These are phyloP conservation scores for Nigrospora osmanthi DNA, from an alignment of 2,329 filamentous ascomycete genomes.

Conservation along the genomic window DNA sequence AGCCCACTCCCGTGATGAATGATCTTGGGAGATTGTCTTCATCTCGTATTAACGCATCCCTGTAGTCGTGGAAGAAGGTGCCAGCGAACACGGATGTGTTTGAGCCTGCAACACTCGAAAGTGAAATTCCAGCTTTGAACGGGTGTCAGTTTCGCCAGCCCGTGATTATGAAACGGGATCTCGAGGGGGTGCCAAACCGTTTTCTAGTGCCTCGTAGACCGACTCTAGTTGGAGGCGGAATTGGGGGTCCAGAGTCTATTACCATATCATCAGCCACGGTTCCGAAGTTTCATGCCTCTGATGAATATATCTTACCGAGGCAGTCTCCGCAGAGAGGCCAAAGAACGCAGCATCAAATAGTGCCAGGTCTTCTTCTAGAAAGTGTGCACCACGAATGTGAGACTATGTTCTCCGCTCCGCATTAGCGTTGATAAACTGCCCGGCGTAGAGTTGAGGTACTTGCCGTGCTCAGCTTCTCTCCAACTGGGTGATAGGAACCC, in stretches of 20 bases:
- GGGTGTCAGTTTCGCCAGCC: too few species aligned
- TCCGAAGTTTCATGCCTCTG: too few species aligned
- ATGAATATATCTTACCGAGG: slow-evolving; percentile 7
- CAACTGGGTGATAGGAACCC: slow-evolving; percentile 8
- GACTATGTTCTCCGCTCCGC: too few species aligned
- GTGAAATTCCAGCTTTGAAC: slow-evolving; percentile 16
- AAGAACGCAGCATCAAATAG: too few species aligned
- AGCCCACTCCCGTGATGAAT: slow-evolving; percentile 21
- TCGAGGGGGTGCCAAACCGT: slow-evolving; percentile 7
- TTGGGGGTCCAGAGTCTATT: slow-evolving; percentile 24
- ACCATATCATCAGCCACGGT: neutral
- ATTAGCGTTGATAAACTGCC: too few species aligned
- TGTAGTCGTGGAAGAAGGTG: slow-evolving; percentile 6
- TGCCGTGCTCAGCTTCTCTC: slow-evolving; percentile 13
- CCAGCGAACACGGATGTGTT: slow-evolving; percentile 21
- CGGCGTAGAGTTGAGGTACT: too few species aligned
- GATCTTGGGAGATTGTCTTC: slow-evolving; percentile 1
- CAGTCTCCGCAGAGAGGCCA: slow-evolving; percentile 17
- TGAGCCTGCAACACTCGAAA: slow-evolving; percentile 12
- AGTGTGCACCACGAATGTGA: too few species aligned
- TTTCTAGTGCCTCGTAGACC: slow-evolving; percentile 22
- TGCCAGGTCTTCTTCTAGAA: too few species aligned
- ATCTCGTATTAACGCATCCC: slow-evolving; percentile 1
- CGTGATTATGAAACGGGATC: too few species aligned
- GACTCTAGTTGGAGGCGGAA: slow-evolving; percentile 21